Conservation (phyloP, 305 asterid species). For the Lippia alba region DNA sequence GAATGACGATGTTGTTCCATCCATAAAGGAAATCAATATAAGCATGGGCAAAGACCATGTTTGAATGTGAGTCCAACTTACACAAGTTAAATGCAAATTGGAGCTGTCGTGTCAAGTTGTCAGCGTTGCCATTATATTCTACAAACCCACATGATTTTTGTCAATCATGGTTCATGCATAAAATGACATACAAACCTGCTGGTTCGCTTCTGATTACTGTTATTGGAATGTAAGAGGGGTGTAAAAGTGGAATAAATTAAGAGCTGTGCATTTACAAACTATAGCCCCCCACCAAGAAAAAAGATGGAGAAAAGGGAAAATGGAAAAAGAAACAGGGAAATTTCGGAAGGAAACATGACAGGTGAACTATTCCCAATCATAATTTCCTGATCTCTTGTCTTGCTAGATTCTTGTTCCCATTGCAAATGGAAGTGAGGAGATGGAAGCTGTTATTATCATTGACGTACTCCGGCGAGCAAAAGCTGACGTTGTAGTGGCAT, state of each 20-base stretch:
- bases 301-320: background rate
- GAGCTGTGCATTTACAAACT: background rate
- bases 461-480: conserved; percentile 93
- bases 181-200: background rate
- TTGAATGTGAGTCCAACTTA: conserved; percentile 7
- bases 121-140: background rate
- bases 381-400: conserved; percentile 9
- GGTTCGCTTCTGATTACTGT: conserved; percentile 8
- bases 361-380: conserved; percentile 6
- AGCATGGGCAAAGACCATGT: conserved; percentile 1
- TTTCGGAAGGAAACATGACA: background rate
- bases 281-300: background rate
- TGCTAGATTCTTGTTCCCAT: conserved; percentile 93
- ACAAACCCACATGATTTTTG: background rate
- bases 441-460: conserved; percentile 89
- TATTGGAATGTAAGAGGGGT: background rate
- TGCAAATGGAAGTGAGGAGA: conserved; percentile 94
- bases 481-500: conserved; percentile 86
- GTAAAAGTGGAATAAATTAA: background rate
- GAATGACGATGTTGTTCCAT: background rate
- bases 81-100: background rate
- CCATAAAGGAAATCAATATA: conserved; percentile 6
- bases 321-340: background rate
- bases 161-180: background rate
- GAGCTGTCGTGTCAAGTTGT: background rate